Base-by-base conservation (phyloP, 2,329 filamentous ascomycete genomes). In the Pestalotiopsis sp. region DNA sequence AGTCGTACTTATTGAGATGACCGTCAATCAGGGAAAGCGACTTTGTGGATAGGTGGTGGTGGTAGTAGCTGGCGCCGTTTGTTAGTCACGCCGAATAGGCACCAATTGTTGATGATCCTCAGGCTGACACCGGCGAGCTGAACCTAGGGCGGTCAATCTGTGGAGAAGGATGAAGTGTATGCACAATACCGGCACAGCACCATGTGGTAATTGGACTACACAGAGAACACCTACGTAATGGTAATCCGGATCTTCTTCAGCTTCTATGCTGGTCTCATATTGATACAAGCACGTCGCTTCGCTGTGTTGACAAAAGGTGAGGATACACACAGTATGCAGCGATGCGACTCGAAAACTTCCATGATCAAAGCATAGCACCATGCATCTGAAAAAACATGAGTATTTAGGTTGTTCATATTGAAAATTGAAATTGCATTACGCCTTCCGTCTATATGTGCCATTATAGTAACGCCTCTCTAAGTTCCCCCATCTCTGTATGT, bases 381-480 rank as follows among this genome's bases (percentile, higher is more conserved):
- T 36, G 31, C 31, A 36, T 36, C 2, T 36, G 31, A 36, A 36
- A 36, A 36, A 36, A 9, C 23, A 20, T 36, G 25, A 31, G 2
- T 5, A 27, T 27, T 14, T n/a, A n/a, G 6, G 4, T 7, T 36
- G 31, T 36, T 36, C 31, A 2, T 36, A 6, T n/a, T 52, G 45
- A 52, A n/a, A 2, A 9, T 52, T n/a, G 17, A 41, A 23, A 64
- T 64, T 25, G 61, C 38, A 45, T 45, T 64, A 39, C 61, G 41
- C 61, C 61, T 49, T 17, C 38, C 61, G 38, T 64, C 59, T 45
- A 64, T 45, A 31, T 23, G 9, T 64, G 38, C n/a, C n/a, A 49
- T 64, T 27, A 64, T 49, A 63, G 9, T 41, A 67, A 67, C 56
- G 65, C 65, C 65, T 67, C 65, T 67, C 56, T 66, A 41, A 25